These are phyloP conservation scores for Mariannaea elegans DNA, from an alignment of 2,329 filamentous ascomycete genomes.

Conservation along the genomic window DNA sequence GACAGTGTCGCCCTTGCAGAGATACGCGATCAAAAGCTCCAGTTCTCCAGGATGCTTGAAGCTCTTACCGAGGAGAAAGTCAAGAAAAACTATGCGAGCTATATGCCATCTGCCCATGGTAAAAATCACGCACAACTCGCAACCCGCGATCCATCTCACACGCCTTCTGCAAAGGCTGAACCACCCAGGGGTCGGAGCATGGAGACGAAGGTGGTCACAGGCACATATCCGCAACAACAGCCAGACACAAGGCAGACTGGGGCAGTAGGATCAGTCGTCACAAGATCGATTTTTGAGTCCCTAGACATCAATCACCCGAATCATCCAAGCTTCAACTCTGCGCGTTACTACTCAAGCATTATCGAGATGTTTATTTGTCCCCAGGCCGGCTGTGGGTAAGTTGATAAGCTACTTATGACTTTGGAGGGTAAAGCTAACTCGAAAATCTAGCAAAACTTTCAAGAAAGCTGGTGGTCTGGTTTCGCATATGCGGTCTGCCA, in stretches of 20 bases:
- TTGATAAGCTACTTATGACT: constrained; percentile 4
- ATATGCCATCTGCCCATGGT: constrained; percentile 31
- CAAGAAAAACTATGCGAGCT: constrained; percentile 40
- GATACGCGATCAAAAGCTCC: constrained; percentile 48
- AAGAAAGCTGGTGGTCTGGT: constrained; percentile 44
- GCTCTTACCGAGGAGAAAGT: constrained; percentile 37
- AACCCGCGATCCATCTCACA: not conserved
- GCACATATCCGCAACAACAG: constrained; percentile 30
- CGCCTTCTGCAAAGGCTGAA: constrained; percentile 6
- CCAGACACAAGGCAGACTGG: constrained; percentile 33
- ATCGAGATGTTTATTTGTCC: constrained; percentile 63
- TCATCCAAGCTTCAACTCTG: constrained; percentile 56
- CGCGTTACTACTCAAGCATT: constrained; percentile 55
- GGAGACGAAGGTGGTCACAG: constrained; percentile 34
- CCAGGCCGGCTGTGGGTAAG: constrained; percentile 60
- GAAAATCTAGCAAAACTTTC: constrained; percentile 52
- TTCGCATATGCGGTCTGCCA: constrained; percentile 54
- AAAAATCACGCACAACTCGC: not conserved
- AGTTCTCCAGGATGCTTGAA: constrained; percentile 46
- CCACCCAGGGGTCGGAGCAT: constrained; percentile 4
- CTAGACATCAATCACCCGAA: constrained; percentile 54
- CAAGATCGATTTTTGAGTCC: constrained; percentile 17
- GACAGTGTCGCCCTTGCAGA: constrained; percentile 43
- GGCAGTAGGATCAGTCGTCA: constrained; percentile 21
- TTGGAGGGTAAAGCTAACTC: constrained; percentile 2